Evolutionary conservation across 2,329 filamentous ascomycete genomes (phyloP).

Genomic region (Rugonectria rugulosa): DNA sequence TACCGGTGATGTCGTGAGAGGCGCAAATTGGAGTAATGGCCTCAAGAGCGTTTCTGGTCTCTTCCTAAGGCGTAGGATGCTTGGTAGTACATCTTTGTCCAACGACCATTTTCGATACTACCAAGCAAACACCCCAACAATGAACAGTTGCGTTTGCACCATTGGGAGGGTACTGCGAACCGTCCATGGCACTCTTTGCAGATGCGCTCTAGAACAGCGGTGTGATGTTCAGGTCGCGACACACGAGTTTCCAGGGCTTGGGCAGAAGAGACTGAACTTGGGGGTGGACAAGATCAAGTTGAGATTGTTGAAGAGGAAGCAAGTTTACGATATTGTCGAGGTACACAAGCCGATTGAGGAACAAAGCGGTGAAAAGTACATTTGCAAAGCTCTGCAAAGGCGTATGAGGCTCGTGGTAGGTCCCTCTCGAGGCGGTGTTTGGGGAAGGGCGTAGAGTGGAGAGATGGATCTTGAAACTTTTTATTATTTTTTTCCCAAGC

Average conservation of each 20-base stretch:
- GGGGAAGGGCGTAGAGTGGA: constrained; percentile 57
- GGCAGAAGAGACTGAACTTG: constrained; percentile 29
- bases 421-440: constrained; percentile 53
- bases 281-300: constrained; percentile 35
- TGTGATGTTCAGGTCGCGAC: constrained; percentile 38
- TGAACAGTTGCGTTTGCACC: constrained; percentile 64
- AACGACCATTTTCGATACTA: no score
- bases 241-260: constrained; percentile 29
- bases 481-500: constrained; percentile 48
- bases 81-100: no score
- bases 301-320: constrained; percentile 33
- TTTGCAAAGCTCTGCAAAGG: constrained; percentile 42
- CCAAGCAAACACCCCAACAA: no score
- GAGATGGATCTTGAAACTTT: constrained; percentile 54
- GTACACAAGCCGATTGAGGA: constrained; percentile 32
- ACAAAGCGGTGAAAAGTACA: constrained; percentile 31
- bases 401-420: constrained; percentile 51
- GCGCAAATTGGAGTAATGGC: constrained; percentile 86
- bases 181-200: constrained; percentile 60
- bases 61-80: no score
- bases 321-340: constrained; percentile 23
- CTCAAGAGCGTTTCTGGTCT: constrained; percentile 74
- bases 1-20: constrained; percentile 78
- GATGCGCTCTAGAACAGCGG: constrained; percentile 41
- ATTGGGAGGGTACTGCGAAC: constrained; percentile 62